Percentiles rank a stretch among this genome's conserved stretches.
Conservation (phyloP, 2,329 filamentous ascomycete species). For the Nemania serpens region DNA sequence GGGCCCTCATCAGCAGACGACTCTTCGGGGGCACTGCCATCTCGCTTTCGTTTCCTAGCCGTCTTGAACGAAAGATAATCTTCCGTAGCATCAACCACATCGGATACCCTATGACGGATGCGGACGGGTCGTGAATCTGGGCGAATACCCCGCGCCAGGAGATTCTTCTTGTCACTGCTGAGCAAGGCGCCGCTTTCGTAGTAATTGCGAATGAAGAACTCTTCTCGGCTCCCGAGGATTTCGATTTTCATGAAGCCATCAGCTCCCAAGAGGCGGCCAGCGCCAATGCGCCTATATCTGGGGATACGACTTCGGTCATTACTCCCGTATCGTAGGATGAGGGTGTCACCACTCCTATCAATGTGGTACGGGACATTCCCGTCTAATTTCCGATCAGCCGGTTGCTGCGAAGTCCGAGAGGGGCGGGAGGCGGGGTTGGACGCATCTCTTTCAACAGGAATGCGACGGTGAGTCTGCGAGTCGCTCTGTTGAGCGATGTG, state of each 20-base stretch:
- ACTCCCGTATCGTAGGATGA: constrained; percentile 75
- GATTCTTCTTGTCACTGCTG: constrained; percentile 52
- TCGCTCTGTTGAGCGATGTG: constrained; percentile 1
- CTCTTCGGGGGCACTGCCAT: constrained; percentile 38
- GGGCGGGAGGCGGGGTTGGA: constrained; percentile 10
- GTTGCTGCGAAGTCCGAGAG: constrained; percentile 20
- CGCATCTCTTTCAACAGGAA: constrained; percentile 14
- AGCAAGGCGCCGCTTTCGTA: constrained; percentile 49
- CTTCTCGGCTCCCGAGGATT: constrained; percentile 61
- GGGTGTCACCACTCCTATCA: constrained; percentile 76
- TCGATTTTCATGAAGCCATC: constrained; percentile 66
- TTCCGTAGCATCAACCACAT: constrained; percentile 38
- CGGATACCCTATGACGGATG: constrained; percentile 42
- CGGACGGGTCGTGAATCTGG: constrained; percentile 48
- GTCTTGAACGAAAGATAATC: constrained; percentile 56
- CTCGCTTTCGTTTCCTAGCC: constrained; percentile 50
- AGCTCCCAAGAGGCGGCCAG: constrained; percentile 73
- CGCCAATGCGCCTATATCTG: constrained; percentile 69
- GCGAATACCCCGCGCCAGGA: constrained; percentile 50
- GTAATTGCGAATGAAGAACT: constrained; percentile 55
- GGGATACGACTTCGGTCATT: constrained; percentile 75
- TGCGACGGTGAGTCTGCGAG: constrained; percentile 13
- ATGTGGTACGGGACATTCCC: constrained; percentile 56
- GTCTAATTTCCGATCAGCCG: constrained; percentile 15
- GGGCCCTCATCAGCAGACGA: constrained; percentile 54